Conservation (phyloP, 2,329 filamentous ascomycete species). For the Neobulgaria alba region DNA sequence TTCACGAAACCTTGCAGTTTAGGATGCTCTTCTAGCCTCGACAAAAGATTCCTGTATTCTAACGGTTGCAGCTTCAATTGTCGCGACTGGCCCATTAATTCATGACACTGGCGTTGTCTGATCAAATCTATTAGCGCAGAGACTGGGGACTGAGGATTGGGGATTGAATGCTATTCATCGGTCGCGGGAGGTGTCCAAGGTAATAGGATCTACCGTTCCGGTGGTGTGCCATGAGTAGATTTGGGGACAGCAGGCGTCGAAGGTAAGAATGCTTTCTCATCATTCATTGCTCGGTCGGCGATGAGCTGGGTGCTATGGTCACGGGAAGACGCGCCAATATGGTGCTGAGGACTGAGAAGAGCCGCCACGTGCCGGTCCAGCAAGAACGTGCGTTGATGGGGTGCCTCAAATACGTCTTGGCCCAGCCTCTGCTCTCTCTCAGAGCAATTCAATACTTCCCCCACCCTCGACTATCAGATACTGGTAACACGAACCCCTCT, state of each 20-base stretch:
- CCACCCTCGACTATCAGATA: no score
- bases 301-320: no score
- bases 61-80: constrained; percentile 9
- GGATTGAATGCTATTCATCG: constrained; percentile 11
- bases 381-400: no score
- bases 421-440: no score
- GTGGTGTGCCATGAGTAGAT: constrained; percentile 15
- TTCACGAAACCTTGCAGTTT: constrained; percentile 1
- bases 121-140: constrained; percentile 12
- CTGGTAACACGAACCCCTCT: no score
- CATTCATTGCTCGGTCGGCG: no score
- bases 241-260: constrained; percentile 15
- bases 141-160: constrained; percentile 12
- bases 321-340: no score
- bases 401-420: no score
- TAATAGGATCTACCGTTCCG: constrained; percentile 17
- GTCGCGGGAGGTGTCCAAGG: constrained; percentile 18
- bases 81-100: constrained; percentile 9
- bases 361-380: no score
- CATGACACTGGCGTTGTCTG: constrained; percentile 11
- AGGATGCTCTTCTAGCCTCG: constrained; percentile 13
- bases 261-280: constrained; percentile 19
- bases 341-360: no score
- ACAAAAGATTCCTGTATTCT: constrained; percentile 11
- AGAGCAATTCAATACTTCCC: no score